Evolutionary conservation across 1,139 yeast genomes (phyloP).

Genomic region (Pichia sp.): DNA sequence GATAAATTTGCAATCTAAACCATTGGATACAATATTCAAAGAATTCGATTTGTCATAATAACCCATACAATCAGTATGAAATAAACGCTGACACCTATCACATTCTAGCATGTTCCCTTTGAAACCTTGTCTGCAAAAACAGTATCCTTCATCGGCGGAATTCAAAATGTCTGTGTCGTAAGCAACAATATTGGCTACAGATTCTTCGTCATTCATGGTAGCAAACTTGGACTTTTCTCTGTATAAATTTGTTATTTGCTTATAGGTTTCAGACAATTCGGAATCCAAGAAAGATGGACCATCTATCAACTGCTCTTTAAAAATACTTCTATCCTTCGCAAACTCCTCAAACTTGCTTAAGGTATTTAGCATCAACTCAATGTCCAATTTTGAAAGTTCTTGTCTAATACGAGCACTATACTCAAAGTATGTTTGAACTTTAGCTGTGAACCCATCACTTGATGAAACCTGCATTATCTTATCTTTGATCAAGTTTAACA

Average conservation of each 20-base stretch:
- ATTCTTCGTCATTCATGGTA: conserved; percentile 4
- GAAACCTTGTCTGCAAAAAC: conserved; percentile 56
- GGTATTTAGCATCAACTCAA: conserved; percentile 1
- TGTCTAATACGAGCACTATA: conserved; percentile 4
- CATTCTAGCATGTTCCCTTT: conserved; percentile 80
- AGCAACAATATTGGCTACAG: conserved; percentile 6
- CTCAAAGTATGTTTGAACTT: conserved; percentile 3
- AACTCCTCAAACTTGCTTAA: conserved; percentile 6
- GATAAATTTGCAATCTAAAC: conserved; percentile 34
- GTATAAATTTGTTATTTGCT: conserved; percentile 2
- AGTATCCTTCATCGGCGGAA: conserved; percentile 34
- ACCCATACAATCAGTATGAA: conserved; percentile 61
- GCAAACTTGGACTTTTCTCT: conserved; percentile 7
- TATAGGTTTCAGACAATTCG: conserved; percentile 3
- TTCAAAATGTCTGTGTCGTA: conserved; percentile 10
- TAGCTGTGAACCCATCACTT: background rate
- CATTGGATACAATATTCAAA: conserved; percentile 21
- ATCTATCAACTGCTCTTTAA: conserved; percentile 8
- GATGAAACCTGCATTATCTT: conserved; percentile 1
- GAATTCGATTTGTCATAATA: conserved; percentile 25
- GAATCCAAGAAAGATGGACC: conserved; percentile 1
- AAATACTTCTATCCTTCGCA: conserved; percentile 1
- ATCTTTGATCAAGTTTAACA: conserved; percentile 4
- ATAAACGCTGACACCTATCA: conserved; percentile 76
- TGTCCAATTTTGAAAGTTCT: background rate